These are phyloP conservation scores for Botrytis sinoallii DNA, from an alignment of 2,329 filamentous ascomycete species.

Conservation along the genomic window DNA sequence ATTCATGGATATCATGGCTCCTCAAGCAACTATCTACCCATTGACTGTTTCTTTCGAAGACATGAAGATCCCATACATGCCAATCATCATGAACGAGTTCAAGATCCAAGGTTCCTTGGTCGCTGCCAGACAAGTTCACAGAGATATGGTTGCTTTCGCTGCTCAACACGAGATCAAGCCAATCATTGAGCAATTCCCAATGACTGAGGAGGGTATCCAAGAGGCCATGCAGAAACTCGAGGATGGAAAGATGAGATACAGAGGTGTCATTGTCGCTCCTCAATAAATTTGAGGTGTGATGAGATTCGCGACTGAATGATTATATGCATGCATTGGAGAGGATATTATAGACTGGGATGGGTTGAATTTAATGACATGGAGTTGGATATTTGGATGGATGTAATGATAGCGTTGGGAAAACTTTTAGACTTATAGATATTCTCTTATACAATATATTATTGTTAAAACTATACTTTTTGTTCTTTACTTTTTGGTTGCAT, in stretches of 20 bases:
- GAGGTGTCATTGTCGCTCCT: slow-evolving; percentile 42
- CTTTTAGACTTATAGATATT: slow-evolving; percentile 1
- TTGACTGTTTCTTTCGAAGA: slow-evolving; percentile 58
- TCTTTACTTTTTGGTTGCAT: too few species aligned
- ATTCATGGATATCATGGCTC: slow-evolving; percentile 59
- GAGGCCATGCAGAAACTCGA: slow-evolving; percentile 55
- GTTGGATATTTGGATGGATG: background rate
- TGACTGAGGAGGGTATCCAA: slow-evolving; percentile 52
- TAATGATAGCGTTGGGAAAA: slow-evolving; percentile 7
- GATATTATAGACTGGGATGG: background rate
- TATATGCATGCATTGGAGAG: background rate
- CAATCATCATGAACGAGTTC: slow-evolving; percentile 31
- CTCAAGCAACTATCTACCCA: slow-evolving; percentile 60
- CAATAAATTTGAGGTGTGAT: slow-evolving; percentile 22
- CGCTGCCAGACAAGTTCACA: slow-evolving; percentile 47
- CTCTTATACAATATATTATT: background rate
- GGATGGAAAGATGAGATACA: slow-evolving; percentile 52
- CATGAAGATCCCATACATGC: slow-evolving; percentile 35
- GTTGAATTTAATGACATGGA: background rate
- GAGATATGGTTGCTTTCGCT: slow-evolving; percentile 57
- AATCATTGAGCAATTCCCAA: slow-evolving; percentile 54
- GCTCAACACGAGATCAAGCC: slow-evolving; percentile 57
- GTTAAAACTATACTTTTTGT: background rate
- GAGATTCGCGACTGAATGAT: background rate
- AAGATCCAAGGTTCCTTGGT: slow-evolving; percentile 35